Percentiles rank a stretch among this genome's conserved stretches.
Conservation (phyloP, 345 rosid species). For the Draba incana region DNA sequence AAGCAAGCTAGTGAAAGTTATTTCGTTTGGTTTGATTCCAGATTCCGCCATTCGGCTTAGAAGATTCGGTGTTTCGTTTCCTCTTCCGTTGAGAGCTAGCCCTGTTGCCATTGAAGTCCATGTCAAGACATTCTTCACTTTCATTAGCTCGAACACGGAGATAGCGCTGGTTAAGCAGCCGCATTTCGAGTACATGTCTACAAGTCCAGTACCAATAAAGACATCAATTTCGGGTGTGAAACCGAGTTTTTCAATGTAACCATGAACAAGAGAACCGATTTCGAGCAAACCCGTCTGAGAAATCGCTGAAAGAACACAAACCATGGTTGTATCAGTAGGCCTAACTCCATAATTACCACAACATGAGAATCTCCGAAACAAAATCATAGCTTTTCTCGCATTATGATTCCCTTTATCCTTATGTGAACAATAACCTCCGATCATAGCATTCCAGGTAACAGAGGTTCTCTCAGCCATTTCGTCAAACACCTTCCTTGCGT, state of each 20-base stretch:
- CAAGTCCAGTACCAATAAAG: constrained; percentile 62
- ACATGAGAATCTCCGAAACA: constrained; percentile 48
- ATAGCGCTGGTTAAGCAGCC: constrained; percentile 53
- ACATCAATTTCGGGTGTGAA: constrained; percentile 54
- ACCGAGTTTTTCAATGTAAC: constrained; percentile 55
- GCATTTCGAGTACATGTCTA: constrained; percentile 70
- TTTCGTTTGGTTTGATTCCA: constrained; percentile 54
- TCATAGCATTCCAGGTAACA: constrained; percentile 68
- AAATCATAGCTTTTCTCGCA: constrained; percentile 45
- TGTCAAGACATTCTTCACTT: constrained; percentile 55
- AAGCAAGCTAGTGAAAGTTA: constrained; percentile 66
- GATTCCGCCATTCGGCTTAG: constrained; percentile 46
- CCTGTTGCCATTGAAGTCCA: constrained; percentile 73
- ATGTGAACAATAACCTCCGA: constrained; percentile 57
- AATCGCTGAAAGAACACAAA: constrained; percentile 62
- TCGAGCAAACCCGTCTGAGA: constrained; percentile 56
- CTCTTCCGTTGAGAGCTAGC: constrained; percentile 66
- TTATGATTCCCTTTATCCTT: constrained; percentile 45
- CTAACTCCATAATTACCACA: constrained; percentile 38
- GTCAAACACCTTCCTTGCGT: constrained; percentile 60
- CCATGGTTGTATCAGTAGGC: constrained; percentile 64
- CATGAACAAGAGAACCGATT: constrained; percentile 58
- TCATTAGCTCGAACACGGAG: constrained; percentile 48
- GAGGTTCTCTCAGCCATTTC: constrained; percentile 60
- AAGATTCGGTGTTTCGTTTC: constrained; percentile 50